Base-by-base conservation (phyloP, 352 stramenopile species). In the Phytophthora litchii region DNA sequence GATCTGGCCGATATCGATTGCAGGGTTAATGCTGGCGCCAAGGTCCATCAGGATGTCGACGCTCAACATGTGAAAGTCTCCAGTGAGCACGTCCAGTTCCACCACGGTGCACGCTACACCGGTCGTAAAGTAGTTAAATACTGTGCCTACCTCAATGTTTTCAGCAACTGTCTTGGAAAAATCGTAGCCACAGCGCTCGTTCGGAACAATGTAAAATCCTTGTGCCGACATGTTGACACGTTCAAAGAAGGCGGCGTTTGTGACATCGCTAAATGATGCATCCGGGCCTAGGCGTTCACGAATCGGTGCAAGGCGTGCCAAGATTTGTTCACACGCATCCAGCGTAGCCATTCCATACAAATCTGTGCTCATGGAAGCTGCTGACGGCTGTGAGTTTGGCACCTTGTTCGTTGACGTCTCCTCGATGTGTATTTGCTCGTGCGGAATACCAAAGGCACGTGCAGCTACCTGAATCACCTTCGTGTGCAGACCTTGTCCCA, bases 1-100 rank as follows among this genome's bases (percentile, higher is more conserved):
- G 32, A 99, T 98, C 74, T 99, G 97, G 13, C 97, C 96, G 67
- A 99, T 96, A 64, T 99, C 96, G 70, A 99, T 98, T 13, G 91
- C 83, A 25, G 95, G 95, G 69, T 99, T 99, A 64, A 99, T 97
- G 48, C 88, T 98, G 9, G 86, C 86, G 21, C 97, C 97, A 17
- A 98, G 78, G 57, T 97, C 91, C 88, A 97, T 96, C 42, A 92
- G 46, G 43, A 98, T 83, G 52, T 97, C 88, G 14, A 89, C 82
- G 44, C 78, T 76, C 23, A 82, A 31, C 71, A 97, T 86, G 42
- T 89, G 72, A 57, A 94, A 94, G 68, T 99, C 94, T 44, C 97
- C 96, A 20, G 95, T 98, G 42, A 99, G 80, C 17, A 97, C 81
- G 67, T 99, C 95, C 41, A 99, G 76, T 71, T 99, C 96, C 19